Conservation (phyloP, 805 yeast genomes). For the Sugiyamaella lignohabitans region DNA sequence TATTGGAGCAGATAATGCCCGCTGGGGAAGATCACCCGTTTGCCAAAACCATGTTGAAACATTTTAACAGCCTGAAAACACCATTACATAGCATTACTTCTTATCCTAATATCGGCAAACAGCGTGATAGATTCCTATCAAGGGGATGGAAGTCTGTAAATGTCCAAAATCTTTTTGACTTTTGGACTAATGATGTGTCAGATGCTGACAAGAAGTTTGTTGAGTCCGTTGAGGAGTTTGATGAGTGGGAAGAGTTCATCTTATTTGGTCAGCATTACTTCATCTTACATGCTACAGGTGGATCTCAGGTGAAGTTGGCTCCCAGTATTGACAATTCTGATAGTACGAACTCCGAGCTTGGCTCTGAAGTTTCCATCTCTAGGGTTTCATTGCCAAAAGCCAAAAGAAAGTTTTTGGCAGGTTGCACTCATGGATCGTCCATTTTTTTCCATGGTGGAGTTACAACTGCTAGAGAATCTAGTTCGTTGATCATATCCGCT, state of each 20-base stretch:
- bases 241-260: constrained; percentile 78
- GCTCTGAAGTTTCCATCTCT: constrained; percentile 9
- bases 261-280: constrained; percentile 71
- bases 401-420: constrained; percentile 41
- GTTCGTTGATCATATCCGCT: constrained; percentile 8
- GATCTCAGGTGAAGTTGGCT: constrained; percentile 24
- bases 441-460: constrained; percentile 35
- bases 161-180: constrained; percentile 46
- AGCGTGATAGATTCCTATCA: constrained; percentile 42
- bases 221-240: constrained; percentile 57
- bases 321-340: neutral
- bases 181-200: constrained; percentile 48
- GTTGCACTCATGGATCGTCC: constrained; percentile 15
- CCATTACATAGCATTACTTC: constrained; percentile 59
- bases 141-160: constrained; percentile 38
- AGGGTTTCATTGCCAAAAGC: constrained; percentile 2
- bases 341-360: neutral
- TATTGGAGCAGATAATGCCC: constrained; percentile 69
- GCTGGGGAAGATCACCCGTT: constrained; percentile 58
- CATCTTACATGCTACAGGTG: constrained; percentile 56
- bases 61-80: constrained; percentile 57
- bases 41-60: constrained; percentile 67
- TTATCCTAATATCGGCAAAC: constrained; percentile 49
- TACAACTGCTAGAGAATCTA: constrained; percentile 18
- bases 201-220: constrained; percentile 37